Base-by-base conservation (phyloP, 805 yeast species). In the Kazachstania africana region DNA sequence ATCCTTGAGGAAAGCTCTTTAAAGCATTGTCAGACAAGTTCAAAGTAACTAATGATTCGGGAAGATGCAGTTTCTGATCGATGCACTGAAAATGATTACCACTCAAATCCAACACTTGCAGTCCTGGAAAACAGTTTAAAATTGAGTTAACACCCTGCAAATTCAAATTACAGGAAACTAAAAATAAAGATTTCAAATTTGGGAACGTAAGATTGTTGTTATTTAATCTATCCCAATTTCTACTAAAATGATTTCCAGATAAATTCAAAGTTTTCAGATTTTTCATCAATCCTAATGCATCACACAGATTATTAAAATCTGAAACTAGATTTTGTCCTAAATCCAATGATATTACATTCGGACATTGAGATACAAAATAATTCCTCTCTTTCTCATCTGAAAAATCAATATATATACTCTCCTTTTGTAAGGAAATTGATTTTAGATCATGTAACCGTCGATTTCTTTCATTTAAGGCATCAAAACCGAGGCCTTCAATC, bases 401-500 rank as follows among this genome's bases (percentile, higher is more conserved):
- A 13, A 22, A 19, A 2, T 18, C 8, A 8, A 17, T 14, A 3
- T n/a, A 13, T 9, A 42, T 36, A 4, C 15, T 19, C 9, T 10
- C 14, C 3, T 17, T 44, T 1, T 46, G 36, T 25, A 84, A 47
- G 1, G 82, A 66, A 1, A 76, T 59, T 4, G 63, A 54, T n/a
- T 39, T 43, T 31, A 82, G 55, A 8, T 58, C 48, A 3, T 38
- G 42, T 25, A 73, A 63, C 36, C 76, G 55, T 1, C 66, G 48
- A 40, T 72, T 78, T 10, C 65, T 44, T n/a, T 42, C 29, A 27
- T 67, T 62, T 27, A 77, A 48, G 38, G 68, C 66, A 16, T 70
- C 77, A 45, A 81, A 75, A 1, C 94, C 95, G 35, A 60, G 68
- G 17, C 70, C 65, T 44, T 80, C 76, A 6, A 73, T 72, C 5